phyloP scores from a whole-genome alignment of 2,329 filamentous ascomycete species.

The Colletotrichum coccodes region DNA sequence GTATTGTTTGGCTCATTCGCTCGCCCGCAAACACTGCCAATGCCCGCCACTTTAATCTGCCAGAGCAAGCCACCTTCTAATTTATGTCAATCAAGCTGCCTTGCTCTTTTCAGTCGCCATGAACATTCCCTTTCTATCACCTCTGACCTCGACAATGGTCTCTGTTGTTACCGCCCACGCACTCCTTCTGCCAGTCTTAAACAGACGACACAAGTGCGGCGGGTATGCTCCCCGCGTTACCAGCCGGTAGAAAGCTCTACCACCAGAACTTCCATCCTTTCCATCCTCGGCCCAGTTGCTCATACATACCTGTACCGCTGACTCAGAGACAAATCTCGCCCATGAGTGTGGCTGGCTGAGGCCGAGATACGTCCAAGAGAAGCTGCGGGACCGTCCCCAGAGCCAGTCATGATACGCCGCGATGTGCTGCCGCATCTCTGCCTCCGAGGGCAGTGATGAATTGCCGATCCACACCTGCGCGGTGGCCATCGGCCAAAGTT shows the following conservation, averaged over 20 bases:
- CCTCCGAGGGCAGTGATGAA: conserved; percentile 45
- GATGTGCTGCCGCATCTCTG: conserved; percentile 48
- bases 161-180: conserved; percentile 51
- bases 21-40: background rate
- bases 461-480: conserved; percentile 39
- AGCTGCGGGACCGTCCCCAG: conserved; percentile 39
- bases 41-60: background rate
- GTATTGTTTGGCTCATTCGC: background rate
- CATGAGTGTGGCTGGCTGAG: conserved; percentile 46
- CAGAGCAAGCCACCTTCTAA: conserved; percentile 3
- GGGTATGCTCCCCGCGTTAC: conserved; percentile 51
- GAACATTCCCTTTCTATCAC: conserved; percentile 21
- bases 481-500: conserved; percentile 53
- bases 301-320: conserved; percentile 52
- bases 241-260: conserved; percentile 45
- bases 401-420: conserved; percentile 46
- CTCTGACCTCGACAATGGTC: conserved; percentile 43
- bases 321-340: conserved; percentile 51
- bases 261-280: conserved; percentile 54
- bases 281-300: conserved; percentile 52
- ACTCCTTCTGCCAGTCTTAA: conserved; percentile 51
- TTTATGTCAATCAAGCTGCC: background rate
- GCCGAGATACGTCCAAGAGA: conserved; percentile 38
- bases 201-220: conserved; percentile 52
- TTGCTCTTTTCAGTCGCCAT: background rate